A percentile compares a stretch with the other conserved stretches of the same genome.
phyloP scores from a whole-genome alignment of 371 early-diverging fungal species.

The Mucor indicus region DNA sequence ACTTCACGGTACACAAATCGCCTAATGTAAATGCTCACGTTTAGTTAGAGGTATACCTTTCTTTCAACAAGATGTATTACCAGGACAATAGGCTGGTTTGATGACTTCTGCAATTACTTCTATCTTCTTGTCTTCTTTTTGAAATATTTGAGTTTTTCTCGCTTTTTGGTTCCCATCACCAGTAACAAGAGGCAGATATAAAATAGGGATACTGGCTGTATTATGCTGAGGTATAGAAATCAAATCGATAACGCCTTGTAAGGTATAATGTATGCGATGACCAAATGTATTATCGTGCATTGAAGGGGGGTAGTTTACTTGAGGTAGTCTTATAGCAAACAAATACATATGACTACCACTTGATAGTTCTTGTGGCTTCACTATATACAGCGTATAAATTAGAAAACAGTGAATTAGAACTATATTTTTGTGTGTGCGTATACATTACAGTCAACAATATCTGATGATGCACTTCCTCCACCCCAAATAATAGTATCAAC shows the following conservation, averaged over 20 bases:
- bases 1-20: conserved; percentile 37
- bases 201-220: conserved; percentile 19
- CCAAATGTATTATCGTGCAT: conserved; percentile 30
- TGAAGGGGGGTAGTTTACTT: conserved; percentile 43
- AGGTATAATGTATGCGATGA: conserved; percentile 29
- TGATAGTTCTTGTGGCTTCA: conserved; percentile 11
- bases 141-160: conserved; percentile 17
- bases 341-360: conserved; percentile 38
- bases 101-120: conserved; percentile 30
- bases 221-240: conserved; percentile 1
- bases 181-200: conserved; percentile 35
- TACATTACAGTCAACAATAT: no score
- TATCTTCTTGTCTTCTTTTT: conserved; percentile 16
- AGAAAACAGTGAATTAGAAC: no score
- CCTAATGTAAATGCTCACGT: conserved; percentile 16
- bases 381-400: neutral
- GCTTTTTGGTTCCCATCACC: conserved; percentile 2
- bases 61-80: no score
- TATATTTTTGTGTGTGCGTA: no score
- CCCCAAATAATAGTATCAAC: conserved; percentile 30
- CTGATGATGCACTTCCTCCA: no score
- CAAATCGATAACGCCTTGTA: conserved; percentile 35
- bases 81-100: conserved; percentile 42
- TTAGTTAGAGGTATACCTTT: no score
- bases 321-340: conserved; percentile 41